These are phyloP conservation scores for Pulveroboletus sp. DNA, from an alignment of 768 basidiomycete genomes.

Conservation along the genomic window DNA sequence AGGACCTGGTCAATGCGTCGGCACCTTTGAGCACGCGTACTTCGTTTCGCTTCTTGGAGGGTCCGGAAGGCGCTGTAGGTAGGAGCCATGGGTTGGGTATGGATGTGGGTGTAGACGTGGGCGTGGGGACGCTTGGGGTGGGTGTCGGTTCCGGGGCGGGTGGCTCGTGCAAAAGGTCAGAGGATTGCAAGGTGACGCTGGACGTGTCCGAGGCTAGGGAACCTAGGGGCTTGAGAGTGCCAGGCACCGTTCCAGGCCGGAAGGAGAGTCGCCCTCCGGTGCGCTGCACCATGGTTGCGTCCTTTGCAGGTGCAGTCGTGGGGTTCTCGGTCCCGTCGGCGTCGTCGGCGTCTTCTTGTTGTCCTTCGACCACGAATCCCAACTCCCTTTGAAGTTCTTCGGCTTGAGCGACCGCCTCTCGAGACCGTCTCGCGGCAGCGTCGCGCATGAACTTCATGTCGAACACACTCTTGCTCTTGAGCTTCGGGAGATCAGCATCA, in stretches of 20 bases:
- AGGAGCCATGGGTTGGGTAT: conserved; percentile 80
- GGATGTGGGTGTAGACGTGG: conserved; percentile 9
- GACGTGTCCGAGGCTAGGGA: conserved; percentile 53
- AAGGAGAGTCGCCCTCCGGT: conserved; percentile 64
- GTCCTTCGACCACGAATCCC: conserved; percentile 37
- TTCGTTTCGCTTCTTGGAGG: conserved; percentile 68
- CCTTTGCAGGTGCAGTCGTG: conserved; percentile 30
- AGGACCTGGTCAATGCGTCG: conserved; percentile 55
- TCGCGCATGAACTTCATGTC: conserved; percentile 99
- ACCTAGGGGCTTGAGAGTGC: conserved; percentile 19
- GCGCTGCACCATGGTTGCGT: conserved; percentile 42
- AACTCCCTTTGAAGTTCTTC: conserved; percentile 75
- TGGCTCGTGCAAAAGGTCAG: conserved; percentile 40
- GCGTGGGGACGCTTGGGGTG: conserved; percentile 14
- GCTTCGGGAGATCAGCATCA: conserved; percentile 19
- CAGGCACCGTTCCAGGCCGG: conserved; percentile 42
- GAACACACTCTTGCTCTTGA: conserved; percentile 67
- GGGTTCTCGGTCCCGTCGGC: conserved; percentile 26
- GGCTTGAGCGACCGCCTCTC: conserved; percentile 51
- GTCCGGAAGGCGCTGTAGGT: conserved; percentile 37
- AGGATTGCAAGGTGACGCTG: conserved; percentile 63
- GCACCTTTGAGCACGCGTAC: conserved; percentile 67
- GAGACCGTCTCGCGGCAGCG: conserved; percentile 66
- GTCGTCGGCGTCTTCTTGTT: conserved; percentile 29
- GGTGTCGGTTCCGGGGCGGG: conserved; percentile 6